phyloP scores from a whole-genome alignment of 176 grass and related monocot species.

The Urochloa ruziziensis region DNA sequence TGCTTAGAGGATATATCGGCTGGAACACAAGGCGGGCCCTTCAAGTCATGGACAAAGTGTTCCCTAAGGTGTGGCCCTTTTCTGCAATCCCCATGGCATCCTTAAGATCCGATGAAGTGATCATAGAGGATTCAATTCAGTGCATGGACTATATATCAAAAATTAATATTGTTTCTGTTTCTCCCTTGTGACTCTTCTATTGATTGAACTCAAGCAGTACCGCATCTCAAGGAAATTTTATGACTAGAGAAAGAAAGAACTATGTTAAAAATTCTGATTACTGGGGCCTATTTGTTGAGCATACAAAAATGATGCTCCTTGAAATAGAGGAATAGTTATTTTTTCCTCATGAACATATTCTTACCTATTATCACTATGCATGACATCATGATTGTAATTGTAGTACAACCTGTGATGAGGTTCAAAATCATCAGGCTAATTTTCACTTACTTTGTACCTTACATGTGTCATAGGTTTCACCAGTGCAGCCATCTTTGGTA shows the following conservation, averaged over 20 bases:
- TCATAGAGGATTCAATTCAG: background rate
- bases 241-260: background rate
- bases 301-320: background rate
- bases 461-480: constrained; percentile 48
- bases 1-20: constrained; percentile 74
- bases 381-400: background rate
- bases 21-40: constrained; percentile 93
- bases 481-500: constrained; percentile 65
- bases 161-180: background rate
- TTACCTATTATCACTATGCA: background rate
- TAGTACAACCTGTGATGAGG: background rate
- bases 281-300: constrained; percentile 3
- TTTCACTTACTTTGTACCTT: background rate
- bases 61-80: constrained; percentile 56
- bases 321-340: background rate
- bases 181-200: background rate
- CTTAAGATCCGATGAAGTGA: background rate
- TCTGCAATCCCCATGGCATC: background rate
- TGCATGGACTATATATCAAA: background rate
- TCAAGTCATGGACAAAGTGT: constrained; percentile 76
- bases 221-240: background rate
- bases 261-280: background rate
- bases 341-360: background rate
- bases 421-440: background rate
- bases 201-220: background rate